Conservation (phyloP, 257 asterid genomes). For the Solanum infundibuliforme region DNA sequence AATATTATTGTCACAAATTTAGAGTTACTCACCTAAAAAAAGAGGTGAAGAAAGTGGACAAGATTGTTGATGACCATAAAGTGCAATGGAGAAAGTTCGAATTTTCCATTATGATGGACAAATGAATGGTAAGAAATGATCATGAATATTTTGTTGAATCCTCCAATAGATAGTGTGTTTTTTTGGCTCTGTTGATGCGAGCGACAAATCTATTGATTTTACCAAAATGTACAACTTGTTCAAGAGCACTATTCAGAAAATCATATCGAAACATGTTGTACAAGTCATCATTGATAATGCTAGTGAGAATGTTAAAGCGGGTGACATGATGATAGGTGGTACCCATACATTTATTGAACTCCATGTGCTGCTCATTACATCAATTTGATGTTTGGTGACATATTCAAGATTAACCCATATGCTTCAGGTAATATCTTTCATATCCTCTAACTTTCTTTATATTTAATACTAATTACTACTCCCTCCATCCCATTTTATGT, state of each 20-base stretch:
- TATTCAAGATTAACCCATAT: not conserved
- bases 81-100: not conserved
- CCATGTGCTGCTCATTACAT: not conserved
- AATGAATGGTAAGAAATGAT: not conserved
- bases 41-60: not conserved
- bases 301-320: not conserved
- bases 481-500: too few relatives aligned
- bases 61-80: not conserved
- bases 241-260: not conserved
- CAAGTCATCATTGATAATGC: not conserved
- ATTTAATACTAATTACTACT: not conserved
- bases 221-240: not conserved
- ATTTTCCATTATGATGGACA: not conserved
- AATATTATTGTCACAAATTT: too few relatives aligned
- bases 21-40: not conserved
- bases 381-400: not conserved
- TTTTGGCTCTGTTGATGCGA: not conserved
- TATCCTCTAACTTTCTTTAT: not conserved
- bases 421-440: not conserved
- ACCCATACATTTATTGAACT: not conserved
- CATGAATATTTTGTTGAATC: not conserved
- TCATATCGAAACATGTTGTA: not conserved
- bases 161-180: not conserved
- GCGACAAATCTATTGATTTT: not conserved
- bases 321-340: not conserved